Evolutionary conservation across 495 filamentous ascomycete species (phyloP).

Genomic region (Neurospora terricola): DNA sequence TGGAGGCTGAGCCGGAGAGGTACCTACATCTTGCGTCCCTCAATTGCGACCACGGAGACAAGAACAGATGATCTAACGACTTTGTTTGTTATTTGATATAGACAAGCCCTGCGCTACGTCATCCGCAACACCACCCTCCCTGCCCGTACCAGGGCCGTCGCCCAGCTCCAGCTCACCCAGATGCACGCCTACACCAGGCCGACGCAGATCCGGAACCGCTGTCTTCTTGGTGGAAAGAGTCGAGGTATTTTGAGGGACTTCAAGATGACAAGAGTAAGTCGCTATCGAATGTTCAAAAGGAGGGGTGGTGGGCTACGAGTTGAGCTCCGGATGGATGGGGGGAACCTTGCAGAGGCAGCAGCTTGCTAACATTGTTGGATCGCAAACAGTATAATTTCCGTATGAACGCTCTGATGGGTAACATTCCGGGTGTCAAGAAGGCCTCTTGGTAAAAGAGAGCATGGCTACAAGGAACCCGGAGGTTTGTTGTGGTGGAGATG

Average conservation of each 20-base stretch:
- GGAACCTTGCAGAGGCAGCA: neutral
- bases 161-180: conserved; percentile 81
- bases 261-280: conserved; percentile 75
- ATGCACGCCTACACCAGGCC: conserved; percentile 92
- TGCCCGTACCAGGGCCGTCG: conserved; percentile 68
- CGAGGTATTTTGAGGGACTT: conserved; percentile 84
- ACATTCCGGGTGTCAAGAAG: conserved; percentile 88
- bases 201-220: conserved; percentile 89
- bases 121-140: conserved; percentile 86
- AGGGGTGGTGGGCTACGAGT: neutral
- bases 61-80: neutral
- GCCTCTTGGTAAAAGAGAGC: conserved; percentile 67
- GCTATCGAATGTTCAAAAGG: neutral
- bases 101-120: conserved; percentile 93
- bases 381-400: conserved; percentile 73
- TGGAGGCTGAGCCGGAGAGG: conserved; percentile 76
- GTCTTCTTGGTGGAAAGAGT: conserved; percentile 77
- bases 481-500: neutral
- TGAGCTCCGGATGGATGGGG: neutral
- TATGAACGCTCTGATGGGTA: conserved; percentile 76
- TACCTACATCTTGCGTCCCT: conserved; percentile 24
- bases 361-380: conserved; percentile 18
- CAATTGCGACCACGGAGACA: neutral
- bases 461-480: neutral
- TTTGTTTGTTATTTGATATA: conserved; percentile 19